Base-by-base conservation (phyloP, 2,329 filamentous ascomycete species). In the Polychaeton citri region DNA sequence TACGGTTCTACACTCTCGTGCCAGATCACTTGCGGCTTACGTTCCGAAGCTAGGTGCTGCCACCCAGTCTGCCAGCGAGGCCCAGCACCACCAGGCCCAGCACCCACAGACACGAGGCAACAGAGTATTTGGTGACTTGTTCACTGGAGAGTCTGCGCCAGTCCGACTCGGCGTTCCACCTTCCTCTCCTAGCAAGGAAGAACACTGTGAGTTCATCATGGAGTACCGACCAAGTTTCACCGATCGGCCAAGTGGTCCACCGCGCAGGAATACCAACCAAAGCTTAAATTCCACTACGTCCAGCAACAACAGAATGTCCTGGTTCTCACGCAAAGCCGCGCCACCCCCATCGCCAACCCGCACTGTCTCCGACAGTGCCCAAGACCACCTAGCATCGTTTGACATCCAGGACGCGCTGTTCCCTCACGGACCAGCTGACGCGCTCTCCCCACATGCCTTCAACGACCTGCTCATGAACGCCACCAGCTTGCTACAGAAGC, bases 401-500 rank as follows among this genome's bases (percentile, higher is more conserved):
- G 69, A 74, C 51, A 66, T 76, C 43, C 57, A 60, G 21, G 59
- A 63, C 19, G 59, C 68, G 5, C 63, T 77, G 28, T 74, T 72
- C 44, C 69, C 72, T 5, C 55, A 66, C 21, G 66, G 65, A 2
- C 59, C 63, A 1, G 53, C 61, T 10, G 61, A 69, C 41, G 59
- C 68, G 2, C 59, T 65, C 13, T 63, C 63, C 2, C 68, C 71
- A 4, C 64, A 68, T 30, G 66, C 70, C 1, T 70, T 75, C 56
- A 65, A 74, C 47, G 65, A 67, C 37, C 63, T 79, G 9, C 65
- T 72, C 30, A 57, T 63, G 19, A 72, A 72, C 44, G 73, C 73
- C 32, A 69, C 72, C 45, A 57, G 55, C n/a, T 55, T 74, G 2
- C 59, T 77, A 32, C 56, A 61, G 36, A 63, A 65, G 19, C 65